Evolutionary conservation across 2,329 filamentous ascomycete genomes (phyloP).

Genomic region (Alternaria alternata): DNA sequence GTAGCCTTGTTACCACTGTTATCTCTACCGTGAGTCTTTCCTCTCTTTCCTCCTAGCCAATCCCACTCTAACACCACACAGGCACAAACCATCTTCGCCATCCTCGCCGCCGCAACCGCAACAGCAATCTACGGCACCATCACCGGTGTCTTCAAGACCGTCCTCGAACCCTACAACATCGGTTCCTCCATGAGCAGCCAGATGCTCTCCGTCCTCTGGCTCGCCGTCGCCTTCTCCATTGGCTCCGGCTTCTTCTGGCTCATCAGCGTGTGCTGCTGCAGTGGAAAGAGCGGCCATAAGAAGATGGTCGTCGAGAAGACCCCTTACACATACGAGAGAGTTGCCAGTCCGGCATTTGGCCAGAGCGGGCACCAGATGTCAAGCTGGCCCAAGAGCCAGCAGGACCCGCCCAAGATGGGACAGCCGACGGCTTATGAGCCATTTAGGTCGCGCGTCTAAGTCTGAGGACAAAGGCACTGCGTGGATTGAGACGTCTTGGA

Average conservation of each 20-base stretch:
- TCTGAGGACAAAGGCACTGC: not conserved
- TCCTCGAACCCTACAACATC: constrained; percentile 76
- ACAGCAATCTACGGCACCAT: constrained; percentile 78
- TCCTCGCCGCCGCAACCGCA: constrained; percentile 74
- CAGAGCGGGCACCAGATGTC: constrained; percentile 37
- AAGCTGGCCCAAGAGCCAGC: constrained; percentile 27
- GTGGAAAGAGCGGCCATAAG: constrained; percentile 63
- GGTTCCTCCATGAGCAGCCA: constrained; percentile 69
- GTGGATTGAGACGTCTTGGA: not conserved
- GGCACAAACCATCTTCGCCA: constrained; percentile 63
- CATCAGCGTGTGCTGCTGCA: constrained; percentile 91
- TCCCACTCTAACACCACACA: constrained; percentile 37
- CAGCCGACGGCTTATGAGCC: constrained; percentile 53
- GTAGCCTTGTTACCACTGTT: constrained; percentile 83
- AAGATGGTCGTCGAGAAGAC: constrained; percentile 65
- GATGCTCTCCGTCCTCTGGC: constrained; percentile 79
- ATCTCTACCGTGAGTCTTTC: constrained; percentile 69
- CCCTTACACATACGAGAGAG: constrained; percentile 67
- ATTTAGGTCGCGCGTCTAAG: constrained; percentile 46
- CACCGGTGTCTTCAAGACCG: constrained; percentile 70
- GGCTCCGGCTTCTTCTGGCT: constrained; percentile 88
- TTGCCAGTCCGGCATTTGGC: constrained; percentile 54
- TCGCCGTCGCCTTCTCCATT: constrained; percentile 79
- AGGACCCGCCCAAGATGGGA: constrained; percentile 32
- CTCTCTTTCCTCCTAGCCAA: constrained; percentile 23